These are phyloP conservation scores for Craterostigma plantagineum DNA, from an alignment of 257 asterid genomes.

Conservation along the genomic window DNA sequence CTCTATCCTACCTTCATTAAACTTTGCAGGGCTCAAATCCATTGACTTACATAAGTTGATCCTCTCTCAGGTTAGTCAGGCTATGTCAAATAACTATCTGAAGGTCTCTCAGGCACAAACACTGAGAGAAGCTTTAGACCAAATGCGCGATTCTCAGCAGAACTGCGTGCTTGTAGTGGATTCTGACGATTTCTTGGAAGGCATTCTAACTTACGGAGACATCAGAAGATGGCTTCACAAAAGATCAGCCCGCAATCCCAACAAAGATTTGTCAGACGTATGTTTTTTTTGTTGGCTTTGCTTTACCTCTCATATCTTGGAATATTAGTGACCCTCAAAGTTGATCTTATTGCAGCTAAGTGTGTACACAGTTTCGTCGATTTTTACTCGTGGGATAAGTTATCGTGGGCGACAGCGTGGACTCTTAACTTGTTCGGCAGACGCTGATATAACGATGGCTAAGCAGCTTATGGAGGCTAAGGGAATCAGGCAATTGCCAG, in stretches of 20 bases:
- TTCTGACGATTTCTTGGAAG: constrained; percentile 55
- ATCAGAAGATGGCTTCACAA: constrained; percentile 35
- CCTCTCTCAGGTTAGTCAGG: constrained; percentile 61
- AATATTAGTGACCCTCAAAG: too few relatives aligned
- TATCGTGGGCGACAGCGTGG: constrained; percentile 63
- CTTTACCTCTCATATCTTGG: neutral
- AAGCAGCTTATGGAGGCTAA: constrained; percentile 97
- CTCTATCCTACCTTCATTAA: constrained; percentile 1
- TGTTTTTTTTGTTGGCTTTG: constrained; percentile 8
- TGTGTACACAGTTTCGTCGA: constrained; percentile 47
- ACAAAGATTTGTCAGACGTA: constrained; percentile 41
- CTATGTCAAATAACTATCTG: constrained; percentile 52
- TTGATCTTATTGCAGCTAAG: constrained; percentile 26
- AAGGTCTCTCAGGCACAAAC: constrained; percentile 44
- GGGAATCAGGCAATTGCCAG: constrained; percentile 86
- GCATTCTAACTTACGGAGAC: constrained; percentile 78
- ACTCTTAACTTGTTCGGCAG: constrained; percentile 72
- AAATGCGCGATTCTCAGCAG: constrained; percentile 63
- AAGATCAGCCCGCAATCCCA: constrained; percentile 28
- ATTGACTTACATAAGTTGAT: neutral
- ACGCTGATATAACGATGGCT: constrained; percentile 69
- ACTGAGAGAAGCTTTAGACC: constrained; percentile 47
- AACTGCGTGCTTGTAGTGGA: constrained; percentile 60
- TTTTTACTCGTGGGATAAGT: constrained; percentile 68
- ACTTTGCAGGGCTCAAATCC: neutral